Evolutionary conservation across 2,329 filamentous ascomycete genomes (phyloP), one percentile per base, ranked within the genome.

Genomic region (Nothophaeocryptopus gaeumannii): DNA sequence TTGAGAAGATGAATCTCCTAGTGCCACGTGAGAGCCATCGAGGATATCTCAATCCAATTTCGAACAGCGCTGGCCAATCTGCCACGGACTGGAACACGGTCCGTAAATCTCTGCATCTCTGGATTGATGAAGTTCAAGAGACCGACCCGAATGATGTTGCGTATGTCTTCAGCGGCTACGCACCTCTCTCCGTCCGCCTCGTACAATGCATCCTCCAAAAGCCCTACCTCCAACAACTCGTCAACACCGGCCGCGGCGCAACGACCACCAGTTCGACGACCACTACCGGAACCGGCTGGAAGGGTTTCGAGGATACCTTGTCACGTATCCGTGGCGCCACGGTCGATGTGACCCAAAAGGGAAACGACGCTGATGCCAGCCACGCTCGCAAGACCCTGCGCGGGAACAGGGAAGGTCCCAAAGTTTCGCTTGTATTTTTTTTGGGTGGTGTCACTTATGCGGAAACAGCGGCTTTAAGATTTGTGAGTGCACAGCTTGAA

Each of bases 131-230:
- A 67, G 92, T 99, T 34, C 91, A 95, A 65, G 93, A 99, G 70
- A 85, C 93, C 51, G 87, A 95, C 39, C 93, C 93, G 2, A 88
- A 93, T 63, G 93, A 99, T 62, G 85, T 97, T 54, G 87, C 91
- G n/a, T 99, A 99, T 64, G 91, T 96, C 9, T 99, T 97, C 72
- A 95, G 89, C 57, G 95, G 93, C 45, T 99, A 97, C 66, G 93
- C 95, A 4, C 95, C 93, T 0, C 79, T 99, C 10, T 95, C 89
- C 38, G 82, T 97, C 46, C 85, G 93, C 12, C 80, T 99, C 4
- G 86, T 99, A 5, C 95, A 99, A 70, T 93, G 89, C 66, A 81
- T 97, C 42, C 73, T 99, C 40, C 91, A 97, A 68, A 99, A 99
- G 69, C 83, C 89, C 49, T 88, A 91, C 59, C 75, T 99, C 29